Evolutionary conservation across 768 basidiomycete species (phyloP), one percentile per base, ranked within the genome.

Genomic region (Panus rudis): DNA sequence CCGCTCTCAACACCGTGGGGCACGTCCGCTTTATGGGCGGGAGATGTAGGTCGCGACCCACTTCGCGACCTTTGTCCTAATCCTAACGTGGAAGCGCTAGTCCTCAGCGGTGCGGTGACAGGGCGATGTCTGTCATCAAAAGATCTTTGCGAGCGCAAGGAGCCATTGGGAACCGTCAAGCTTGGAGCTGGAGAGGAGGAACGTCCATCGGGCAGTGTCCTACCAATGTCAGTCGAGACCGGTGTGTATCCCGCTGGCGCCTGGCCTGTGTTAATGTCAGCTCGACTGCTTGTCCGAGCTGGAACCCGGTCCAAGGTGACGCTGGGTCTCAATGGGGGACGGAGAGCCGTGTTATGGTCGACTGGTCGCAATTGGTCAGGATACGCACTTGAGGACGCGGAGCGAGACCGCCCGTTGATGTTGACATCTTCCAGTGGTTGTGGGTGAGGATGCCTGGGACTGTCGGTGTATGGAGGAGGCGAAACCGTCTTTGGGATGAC

Each of bases 1-100:
- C 78, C 83, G 52, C 82, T 85, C 63, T 86, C 85, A 14, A 87
- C 68, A 11, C 76, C 68, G 39, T 74, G 78, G 43, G 84, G 86
- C 8, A 87, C 84, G 55, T 88, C 84, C 0, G 74, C 76, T 26
- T 64, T 70, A 53, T 80, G 77, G 3, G 75, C 69, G 4, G 84
- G 82, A 0, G 81, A 82, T 3, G 69, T 65, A 12, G 81, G 76
- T n/a, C 54, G 42, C 67, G 69, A 49, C 21, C 19, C 72, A 69
- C 42, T 66, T 44, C 50, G 49, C 59, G 31, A 54, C 47, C 23
- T 37, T 53, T 55, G 46, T 6, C 39, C 43, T 20, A 35, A 35
- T 14, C 21, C 21, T 8, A 35, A 16, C 8, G 33, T 16, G 8
- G 33, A 35, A 7, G 33, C n/a, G 33, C 33, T 35, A 20, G n/a